Percentiles rank a stretch among this genome's conserved stretches.
phyloP scores from a whole-genome alignment of 2,329 filamentous ascomycete genomes.

The Bisporella sp. region DNA sequence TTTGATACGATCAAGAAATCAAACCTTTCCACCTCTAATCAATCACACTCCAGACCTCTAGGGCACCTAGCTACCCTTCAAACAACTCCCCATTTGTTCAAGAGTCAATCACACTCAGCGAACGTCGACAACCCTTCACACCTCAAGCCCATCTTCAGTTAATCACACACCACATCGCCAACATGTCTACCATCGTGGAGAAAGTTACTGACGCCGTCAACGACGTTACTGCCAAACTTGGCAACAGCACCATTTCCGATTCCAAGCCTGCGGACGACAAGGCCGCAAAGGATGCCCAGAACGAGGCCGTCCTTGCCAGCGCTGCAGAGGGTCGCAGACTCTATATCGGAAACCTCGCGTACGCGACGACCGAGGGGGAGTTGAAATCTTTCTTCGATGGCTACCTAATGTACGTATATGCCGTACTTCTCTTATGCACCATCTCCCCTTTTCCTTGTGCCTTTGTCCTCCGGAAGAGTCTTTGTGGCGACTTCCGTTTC shows the following conservation, averaged over 20 bases:
- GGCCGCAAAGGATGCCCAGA: conserved; percentile 46
- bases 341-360: conserved; percentile 99
- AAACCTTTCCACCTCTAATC: conserved; percentile 20
- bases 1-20: conserved; percentile 1
- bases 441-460: no score
- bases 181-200: conserved; percentile 80
- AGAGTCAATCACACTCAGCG: conserved; percentile 48
- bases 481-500: no score
- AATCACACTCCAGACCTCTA: conserved; percentile 44
- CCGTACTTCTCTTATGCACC: no score
- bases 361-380: conserved; percentile 99
- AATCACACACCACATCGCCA: conserved; percentile 37
- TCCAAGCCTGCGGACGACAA: conserved; percentile 40
- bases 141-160: conserved; percentile 47
- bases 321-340: conserved; percentile 98
- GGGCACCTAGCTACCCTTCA: conserved; percentile 87
- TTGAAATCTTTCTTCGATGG: conserved; percentile 99
- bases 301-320: conserved; percentile 91
- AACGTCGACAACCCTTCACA: conserved; percentile 35
- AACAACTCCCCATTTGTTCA: conserved; percentile 61
- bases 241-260: conserved; percentile 57
- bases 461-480: no score
- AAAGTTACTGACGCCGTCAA: conserved; percentile 63
- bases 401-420: conserved; percentile 86
- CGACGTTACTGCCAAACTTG: conserved; percentile 65